phyloP scores from a whole-genome alignment of 192 early-diverging fungal species.

The Anaeromyces robustus region DNA sequence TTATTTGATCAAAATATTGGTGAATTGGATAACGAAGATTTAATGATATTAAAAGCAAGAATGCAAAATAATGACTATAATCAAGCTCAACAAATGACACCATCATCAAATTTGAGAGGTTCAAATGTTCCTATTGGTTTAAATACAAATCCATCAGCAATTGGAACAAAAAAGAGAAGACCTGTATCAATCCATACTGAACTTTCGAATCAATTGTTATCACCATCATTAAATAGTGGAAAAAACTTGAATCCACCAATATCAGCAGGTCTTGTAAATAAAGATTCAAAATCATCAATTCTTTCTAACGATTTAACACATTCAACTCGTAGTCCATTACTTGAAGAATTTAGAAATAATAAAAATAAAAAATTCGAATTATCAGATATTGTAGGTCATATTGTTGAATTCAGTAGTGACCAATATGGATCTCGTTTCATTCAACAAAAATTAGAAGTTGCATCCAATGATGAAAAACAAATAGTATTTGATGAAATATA shows the following conservation, averaged over 20 bases:
- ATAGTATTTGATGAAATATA: slow-evolving; percentile 93
- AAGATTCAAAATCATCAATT: neutral
- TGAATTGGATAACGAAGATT: neutral
- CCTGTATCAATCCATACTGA: neutral
- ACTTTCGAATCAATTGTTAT: neutral
- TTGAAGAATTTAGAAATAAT: slow-evolving; percentile 96
- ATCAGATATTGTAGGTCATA: slow-evolving; percentile 77
- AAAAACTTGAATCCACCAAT: neutral
- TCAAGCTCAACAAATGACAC: neutral
- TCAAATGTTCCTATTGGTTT: neutral
- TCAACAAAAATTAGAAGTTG: slow-evolving; percentile 93
- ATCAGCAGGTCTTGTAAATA: neutral
- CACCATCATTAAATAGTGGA: neutral
- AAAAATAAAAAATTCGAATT: slow-evolving; percentile 96
- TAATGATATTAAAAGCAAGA: neutral
- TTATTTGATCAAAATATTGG: neutral
- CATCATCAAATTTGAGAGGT: neutral
- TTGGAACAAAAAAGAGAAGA: neutral
- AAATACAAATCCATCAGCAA: too few relatives aligned
- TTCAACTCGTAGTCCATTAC: neutral
- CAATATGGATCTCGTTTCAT: slow-evolving; percentile 98
- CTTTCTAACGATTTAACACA: neutral
- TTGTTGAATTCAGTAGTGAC: slow-evolving; percentile 97
- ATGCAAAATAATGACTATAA: neutral
- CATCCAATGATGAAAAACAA: slow-evolving; percentile 84